These are phyloP conservation scores for Caloboletus firmus DNA, from an alignment of 1,284 basidiomycete species.

Conservation along the genomic window DNA sequence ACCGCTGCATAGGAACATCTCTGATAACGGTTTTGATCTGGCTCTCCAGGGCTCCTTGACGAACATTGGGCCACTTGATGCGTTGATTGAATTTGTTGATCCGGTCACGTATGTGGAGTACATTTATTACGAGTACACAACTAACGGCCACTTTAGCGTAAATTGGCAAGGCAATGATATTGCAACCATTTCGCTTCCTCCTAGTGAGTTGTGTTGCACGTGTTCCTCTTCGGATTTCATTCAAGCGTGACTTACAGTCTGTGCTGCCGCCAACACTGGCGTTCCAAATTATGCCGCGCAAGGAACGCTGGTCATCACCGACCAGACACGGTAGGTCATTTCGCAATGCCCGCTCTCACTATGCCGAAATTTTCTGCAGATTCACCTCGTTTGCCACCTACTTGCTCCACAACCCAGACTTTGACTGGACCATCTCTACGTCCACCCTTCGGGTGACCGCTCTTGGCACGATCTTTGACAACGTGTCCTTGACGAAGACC, in stretches of 20 bases:
- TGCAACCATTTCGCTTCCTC: slow-evolving; percentile 61
- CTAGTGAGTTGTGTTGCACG: slow-evolving; percentile 38
- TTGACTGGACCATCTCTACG: slow-evolving; percentile 74
- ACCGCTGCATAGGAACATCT: slow-evolving; percentile 45
- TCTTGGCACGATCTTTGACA: slow-evolving; percentile 68
- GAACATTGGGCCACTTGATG: slow-evolving; percentile 65
- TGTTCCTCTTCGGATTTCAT: background rate
- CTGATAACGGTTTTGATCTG: slow-evolving; percentile 62
- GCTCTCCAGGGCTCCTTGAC: slow-evolving; percentile 58
- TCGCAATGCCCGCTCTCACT: background rate
- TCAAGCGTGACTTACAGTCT: slow-evolving; percentile 43
- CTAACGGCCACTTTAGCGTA: slow-evolving; percentile 41
- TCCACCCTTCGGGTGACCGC: slow-evolving; percentile 61
- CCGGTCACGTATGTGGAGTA: slow-evolving; percentile 46
- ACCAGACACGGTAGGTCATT: slow-evolving; percentile 44
- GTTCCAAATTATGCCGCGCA: slow-evolving; percentile 62
- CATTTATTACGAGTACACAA: background rate
- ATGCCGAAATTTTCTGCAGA: slow-evolving; percentile 27
- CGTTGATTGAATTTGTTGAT: slow-evolving; percentile 59
- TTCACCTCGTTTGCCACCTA: slow-evolving; percentile 71
- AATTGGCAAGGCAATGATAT: slow-evolving; percentile 70
- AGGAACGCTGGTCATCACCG: slow-evolving; percentile 55
- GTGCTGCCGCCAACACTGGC: slow-evolving; percentile 65
- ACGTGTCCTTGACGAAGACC: slow-evolving; percentile 62
- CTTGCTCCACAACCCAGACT: slow-evolving; percentile 64